phyloP scores from a whole-genome alignment of 164 flowering plant species.

The Tetracentron sinense region DNA sequence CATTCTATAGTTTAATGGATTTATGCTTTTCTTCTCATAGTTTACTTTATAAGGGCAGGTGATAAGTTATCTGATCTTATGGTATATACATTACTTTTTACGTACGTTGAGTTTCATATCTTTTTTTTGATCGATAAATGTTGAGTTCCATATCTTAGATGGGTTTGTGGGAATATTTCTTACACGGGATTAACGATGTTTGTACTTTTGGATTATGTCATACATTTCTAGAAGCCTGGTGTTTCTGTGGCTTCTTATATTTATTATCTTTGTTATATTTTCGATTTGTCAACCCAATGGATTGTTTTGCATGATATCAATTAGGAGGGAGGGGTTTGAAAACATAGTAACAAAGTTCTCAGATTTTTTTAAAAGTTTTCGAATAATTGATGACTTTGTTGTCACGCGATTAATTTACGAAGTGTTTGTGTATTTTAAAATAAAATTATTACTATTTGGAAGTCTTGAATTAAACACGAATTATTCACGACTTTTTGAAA shows the following conservation, averaged over 20 bases:
- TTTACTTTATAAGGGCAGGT: neutral
- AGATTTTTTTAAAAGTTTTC: no score
- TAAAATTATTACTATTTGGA: no score
- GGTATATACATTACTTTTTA: constrained; percentile 1
- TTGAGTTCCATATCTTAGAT: neutral
- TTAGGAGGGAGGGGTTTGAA: no score
- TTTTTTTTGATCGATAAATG: no score
- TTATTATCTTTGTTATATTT: neutral
- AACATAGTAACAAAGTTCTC: no score
- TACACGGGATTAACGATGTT: neutral
- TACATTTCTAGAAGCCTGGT: neutral
- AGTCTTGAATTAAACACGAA: no score
- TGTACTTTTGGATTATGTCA: neutral
- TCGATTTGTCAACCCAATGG: neutral
- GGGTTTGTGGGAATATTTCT: neutral
- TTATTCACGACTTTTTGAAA: no score
- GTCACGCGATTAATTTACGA: no score
- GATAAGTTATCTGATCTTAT: neutral
- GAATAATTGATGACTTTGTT: no score
- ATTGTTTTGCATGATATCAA: no score
- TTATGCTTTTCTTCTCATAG: constrained; percentile 2
- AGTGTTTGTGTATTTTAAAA: no score
- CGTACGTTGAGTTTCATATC: no score
- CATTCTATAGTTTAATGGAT: constrained; percentile 1
- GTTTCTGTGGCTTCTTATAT: neutral